Conservation (phyloP, 2,329 filamentous ascomycete species). For the Myriosclerotinia duriaeana region DNA sequence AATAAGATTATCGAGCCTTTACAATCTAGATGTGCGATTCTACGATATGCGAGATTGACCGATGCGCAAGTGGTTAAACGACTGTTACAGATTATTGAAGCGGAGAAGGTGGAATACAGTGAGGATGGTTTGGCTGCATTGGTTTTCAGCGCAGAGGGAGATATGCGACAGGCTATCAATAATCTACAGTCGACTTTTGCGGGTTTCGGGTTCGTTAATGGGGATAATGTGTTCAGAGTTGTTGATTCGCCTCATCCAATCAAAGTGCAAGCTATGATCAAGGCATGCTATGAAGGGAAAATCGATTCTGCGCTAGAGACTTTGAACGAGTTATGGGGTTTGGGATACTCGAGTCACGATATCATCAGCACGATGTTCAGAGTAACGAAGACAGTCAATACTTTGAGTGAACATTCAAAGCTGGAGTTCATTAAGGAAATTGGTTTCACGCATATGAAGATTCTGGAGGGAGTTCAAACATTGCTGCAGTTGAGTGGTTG, state of each 20-base stretch:
- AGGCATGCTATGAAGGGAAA: conserved; percentile 90
- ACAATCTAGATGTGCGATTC: conserved; percentile 92
- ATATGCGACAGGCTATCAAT: conserved; percentile 99
- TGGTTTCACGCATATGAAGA: conserved; percentile 98
- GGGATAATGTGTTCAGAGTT: conserved; percentile 96
- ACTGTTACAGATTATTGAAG: conserved; percentile 86
- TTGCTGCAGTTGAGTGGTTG: conserved; percentile 91
- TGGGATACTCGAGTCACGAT: conserved; percentile 98
- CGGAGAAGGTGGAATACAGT: conserved; percentile 84
- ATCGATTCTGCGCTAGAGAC: conserved; percentile 84
- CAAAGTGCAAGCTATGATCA: conserved; percentile 98
- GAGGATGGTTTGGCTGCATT: conserved; percentile 95
- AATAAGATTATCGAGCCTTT: conserved; percentile 99
- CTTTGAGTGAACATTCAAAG: conserved; percentile 89
- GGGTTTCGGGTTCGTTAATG: conserved; percentile 94
- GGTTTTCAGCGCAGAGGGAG: conserved; percentile 94
- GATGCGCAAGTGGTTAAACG: conserved; percentile 91
- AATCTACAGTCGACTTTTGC: conserved; percentile 92
- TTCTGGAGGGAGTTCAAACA: conserved; percentile 95
- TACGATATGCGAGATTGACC: conserved; percentile 88
- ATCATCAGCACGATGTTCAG: conserved; percentile 99
- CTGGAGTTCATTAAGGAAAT: conserved; percentile 98
- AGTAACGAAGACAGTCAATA: conserved; percentile 93
- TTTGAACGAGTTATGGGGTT: conserved; percentile 85
- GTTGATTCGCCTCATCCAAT: conserved; percentile 96